Evolutionary conservation across 495 filamentous ascomycete genomes (phyloP).

Genomic region (Xylaria scruposa): DNA sequence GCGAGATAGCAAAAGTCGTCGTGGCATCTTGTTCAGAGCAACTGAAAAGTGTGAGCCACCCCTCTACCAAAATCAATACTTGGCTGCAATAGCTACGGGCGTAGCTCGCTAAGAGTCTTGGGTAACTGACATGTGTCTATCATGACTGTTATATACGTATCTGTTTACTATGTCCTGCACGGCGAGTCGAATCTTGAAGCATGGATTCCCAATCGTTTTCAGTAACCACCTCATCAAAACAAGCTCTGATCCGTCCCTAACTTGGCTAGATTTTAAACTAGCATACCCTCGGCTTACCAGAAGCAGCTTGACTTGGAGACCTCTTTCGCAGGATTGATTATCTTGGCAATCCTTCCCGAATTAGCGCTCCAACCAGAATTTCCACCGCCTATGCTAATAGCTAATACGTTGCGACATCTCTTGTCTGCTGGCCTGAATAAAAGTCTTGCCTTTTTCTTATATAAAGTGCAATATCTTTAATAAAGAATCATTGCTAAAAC

Average conservation of each 20-base stretch:
- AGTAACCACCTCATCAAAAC: neutral
- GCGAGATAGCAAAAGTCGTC: neutral
- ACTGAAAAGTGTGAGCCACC: neutral
- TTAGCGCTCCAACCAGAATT: neutral
- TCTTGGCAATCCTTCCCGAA: too few relatives aligned
- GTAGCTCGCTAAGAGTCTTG: neutral
- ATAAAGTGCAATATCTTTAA: too few relatives aligned
- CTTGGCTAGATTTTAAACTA: neutral
- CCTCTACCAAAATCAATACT: neutral
- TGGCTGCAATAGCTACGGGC: neutral
- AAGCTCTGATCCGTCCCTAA: neutral
- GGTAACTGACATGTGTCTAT: neutral
- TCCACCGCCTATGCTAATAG: too few relatives aligned
- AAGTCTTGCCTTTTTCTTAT: too few relatives aligned
- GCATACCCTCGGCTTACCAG: neutral
- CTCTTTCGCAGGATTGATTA: too few relatives aligned
- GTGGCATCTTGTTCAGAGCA: conserved; percentile 1
- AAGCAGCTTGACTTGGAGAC: neutral
- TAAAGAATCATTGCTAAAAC: too few relatives aligned
- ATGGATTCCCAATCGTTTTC: neutral
- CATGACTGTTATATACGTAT: neutral
- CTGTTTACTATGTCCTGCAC: neutral
- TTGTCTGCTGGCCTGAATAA: too few relatives aligned
- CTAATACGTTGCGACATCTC: too few relatives aligned
- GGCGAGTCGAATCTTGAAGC: neutral